These are phyloP conservation scores for Cutaneotrichosporon dermatis DNA, from an alignment of 1,284 basidiomycete genomes.

Conservation along the genomic window DNA sequence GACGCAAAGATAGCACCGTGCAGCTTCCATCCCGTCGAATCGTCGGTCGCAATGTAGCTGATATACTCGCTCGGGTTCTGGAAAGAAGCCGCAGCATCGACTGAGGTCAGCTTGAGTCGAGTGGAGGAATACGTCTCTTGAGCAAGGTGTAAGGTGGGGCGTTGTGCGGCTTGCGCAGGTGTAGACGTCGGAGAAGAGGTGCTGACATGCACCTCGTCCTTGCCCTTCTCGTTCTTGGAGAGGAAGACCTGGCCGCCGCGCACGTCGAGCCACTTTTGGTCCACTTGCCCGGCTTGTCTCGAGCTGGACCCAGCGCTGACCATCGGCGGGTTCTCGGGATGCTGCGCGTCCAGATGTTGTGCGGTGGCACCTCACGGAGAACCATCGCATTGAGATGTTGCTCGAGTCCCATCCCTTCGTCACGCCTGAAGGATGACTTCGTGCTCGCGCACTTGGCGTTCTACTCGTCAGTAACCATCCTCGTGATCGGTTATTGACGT, in stretches of 20 bases:
- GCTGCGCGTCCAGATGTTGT: constrained; percentile 23
- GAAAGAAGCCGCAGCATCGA: constrained; percentile 74
- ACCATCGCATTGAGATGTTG: constrained; percentile 72
- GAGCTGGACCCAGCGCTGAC: constrained; percentile 73
- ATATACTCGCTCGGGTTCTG: constrained; percentile 79
- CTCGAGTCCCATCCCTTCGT: constrained; percentile 70
- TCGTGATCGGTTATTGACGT: neutral
- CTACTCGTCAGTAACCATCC: constrained; percentile 33
- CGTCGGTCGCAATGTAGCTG: constrained; percentile 70
- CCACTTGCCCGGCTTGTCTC: constrained; percentile 89
- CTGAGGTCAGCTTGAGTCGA: constrained; percentile 45
- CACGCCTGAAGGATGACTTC: constrained; percentile 69
- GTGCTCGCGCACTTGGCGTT: constrained; percentile 77
- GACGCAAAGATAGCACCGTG: constrained; percentile 34
- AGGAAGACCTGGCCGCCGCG: constrained; percentile 77
- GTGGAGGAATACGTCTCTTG: constrained; percentile 56
- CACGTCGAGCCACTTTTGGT: constrained; percentile 79
- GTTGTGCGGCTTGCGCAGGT: constrained; percentile 61
- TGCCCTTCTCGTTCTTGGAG: constrained; percentile 78
- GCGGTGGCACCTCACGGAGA: constrained; percentile 60
- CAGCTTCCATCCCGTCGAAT: constrained; percentile 44
- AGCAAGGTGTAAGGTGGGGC: constrained; percentile 70
- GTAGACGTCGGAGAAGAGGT: constrained; percentile 78
- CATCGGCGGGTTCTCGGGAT: constrained; percentile 67
- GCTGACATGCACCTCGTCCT: constrained; percentile 59